Percentiles rank a stretch among this genome's conserved stretches.
These are phyloP conservation scores for Diaporthe australafricana DNA, from an alignment of 2,329 filamentous ascomycete species.

Conservation along the genomic window DNA sequence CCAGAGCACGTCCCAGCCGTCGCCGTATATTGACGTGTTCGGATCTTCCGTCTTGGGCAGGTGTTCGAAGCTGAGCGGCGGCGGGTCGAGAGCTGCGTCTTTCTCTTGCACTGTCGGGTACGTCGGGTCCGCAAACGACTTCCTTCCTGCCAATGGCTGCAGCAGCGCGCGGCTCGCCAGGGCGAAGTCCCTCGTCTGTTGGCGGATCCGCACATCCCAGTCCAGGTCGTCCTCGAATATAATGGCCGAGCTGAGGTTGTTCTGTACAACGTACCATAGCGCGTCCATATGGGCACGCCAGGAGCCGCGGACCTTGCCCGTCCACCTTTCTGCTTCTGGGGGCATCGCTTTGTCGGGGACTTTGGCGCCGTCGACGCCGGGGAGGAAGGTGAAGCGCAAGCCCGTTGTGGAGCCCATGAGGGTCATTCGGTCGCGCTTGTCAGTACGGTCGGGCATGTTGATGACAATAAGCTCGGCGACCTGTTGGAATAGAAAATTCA, in stretches of 20 bases:
- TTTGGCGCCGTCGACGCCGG: neutral
- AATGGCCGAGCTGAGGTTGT: conserved; percentile 58
- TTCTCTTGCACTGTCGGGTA: neutral
- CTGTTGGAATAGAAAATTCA: neutral
- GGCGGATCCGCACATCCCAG: conserved; percentile 65
- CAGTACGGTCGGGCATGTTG: conserved; percentile 10
- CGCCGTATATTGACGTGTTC: neutral
- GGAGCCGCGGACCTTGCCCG: conserved; percentile 13
- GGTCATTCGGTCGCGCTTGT: conserved; percentile 21
- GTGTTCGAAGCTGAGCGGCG: neutral
- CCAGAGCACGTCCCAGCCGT: conserved; percentile 19
- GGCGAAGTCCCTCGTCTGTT: conserved; percentile 58
- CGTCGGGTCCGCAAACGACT: neutral
- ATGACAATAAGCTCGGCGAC: neutral
- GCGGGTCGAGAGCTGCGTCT: neutral
- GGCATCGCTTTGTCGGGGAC: conserved; percentile 8
- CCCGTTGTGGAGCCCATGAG: neutral
- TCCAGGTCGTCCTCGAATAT: conserved; percentile 69
- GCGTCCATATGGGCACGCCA: conserved; percentile 14
- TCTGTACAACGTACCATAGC: conserved; percentile 51
- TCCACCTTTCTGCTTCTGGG: neutral
- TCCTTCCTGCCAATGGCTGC: conserved; percentile 42
- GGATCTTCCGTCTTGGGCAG: neutral
- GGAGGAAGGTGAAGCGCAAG: conserved; percentile 20
- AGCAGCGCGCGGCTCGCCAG: conserved; percentile 49